phyloP scores from a whole-genome alignment of 2,329 filamentous ascomycete genomes.

The Trichoderma endophyticum region DNA sequence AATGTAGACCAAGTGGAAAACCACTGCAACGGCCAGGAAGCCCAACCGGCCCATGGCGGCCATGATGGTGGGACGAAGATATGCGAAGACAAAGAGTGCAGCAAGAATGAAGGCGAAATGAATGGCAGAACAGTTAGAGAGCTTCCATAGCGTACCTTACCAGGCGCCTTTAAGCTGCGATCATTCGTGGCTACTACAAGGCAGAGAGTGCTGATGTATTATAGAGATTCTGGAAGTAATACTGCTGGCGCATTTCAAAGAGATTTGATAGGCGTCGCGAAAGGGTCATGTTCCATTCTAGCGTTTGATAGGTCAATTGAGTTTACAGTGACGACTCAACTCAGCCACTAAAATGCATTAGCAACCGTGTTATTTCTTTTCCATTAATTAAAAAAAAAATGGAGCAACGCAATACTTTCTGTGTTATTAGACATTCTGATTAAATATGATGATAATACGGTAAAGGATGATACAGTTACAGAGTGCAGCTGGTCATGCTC shows the following conservation, averaged over 20 bases:
- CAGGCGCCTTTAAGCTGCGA: neutral
- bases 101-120: neutral
- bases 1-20: slow-evolving; percentile 92
- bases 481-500: neutral
- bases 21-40: slow-evolving; percentile 82
- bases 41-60: slow-evolving; percentile 63
- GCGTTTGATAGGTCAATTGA: slow-evolving; percentile 8
- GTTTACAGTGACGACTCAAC: neutral
- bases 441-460: neutral
- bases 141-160: slow-evolving; percentile 16
- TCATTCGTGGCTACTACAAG: neutral
- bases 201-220: neutral
- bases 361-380: neutral
- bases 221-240: neutral
- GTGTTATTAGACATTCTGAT: neutral
- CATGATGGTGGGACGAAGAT: slow-evolving; percentile 39
- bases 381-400: neutral
- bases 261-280: slow-evolving; percentile 4
- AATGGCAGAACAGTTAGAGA: neutral
- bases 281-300: neutral
- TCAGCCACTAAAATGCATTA: neutral
- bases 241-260: neutral
- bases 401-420: neutral
- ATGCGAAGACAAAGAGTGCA: neutral
- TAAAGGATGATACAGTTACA: neutral